Conservation (phyloP, 2,329 filamentous ascomycete genomes). For the Fusarium luffae region DNA sequence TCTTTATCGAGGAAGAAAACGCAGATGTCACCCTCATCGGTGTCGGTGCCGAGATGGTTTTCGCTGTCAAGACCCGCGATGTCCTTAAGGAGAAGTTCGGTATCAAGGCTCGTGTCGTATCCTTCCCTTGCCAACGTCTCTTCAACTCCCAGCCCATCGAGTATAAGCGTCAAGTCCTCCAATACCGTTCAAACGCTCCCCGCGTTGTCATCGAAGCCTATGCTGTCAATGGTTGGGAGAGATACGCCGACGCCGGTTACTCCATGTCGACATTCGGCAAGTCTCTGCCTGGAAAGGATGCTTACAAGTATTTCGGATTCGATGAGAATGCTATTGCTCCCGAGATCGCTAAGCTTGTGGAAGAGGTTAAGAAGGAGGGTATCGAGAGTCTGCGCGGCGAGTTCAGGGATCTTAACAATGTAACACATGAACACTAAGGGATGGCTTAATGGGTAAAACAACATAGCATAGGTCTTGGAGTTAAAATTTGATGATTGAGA, state of each 20-base stretch:
- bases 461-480: conserved; percentile 15
- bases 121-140: conserved; percentile 58
- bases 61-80: conserved; percentile 49
- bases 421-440: conserved; percentile 39
- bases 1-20: conserved; percentile 55
- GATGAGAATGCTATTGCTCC: conserved; percentile 57
- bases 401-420: conserved; percentile 47
- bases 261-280: conserved; percentile 67
- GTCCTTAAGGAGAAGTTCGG: conserved; percentile 54
- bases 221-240: conserved; percentile 67
- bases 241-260: conserved; percentile 67
- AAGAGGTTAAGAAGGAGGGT: conserved; percentile 46
- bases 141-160: conserved; percentile 56
- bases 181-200: conserved; percentile 56
- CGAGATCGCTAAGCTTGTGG: conserved; percentile 50
- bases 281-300: conserved; percentile 63
- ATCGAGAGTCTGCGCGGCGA: conserved; percentile 48
- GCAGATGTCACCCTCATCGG: conserved; percentile 59
- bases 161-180: conserved; percentile 60
- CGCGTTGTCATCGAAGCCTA: conserved; percentile 71
- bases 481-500: conserved; percentile 15
- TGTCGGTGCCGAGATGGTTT: conserved; percentile 52
- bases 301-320: conserved; percentile 68
- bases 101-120: conserved; percentile 55
- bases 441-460: neutral